phyloP scores from a whole-genome alignment of 257 asterid genomes.

The Asclepias syriaca region DNA sequence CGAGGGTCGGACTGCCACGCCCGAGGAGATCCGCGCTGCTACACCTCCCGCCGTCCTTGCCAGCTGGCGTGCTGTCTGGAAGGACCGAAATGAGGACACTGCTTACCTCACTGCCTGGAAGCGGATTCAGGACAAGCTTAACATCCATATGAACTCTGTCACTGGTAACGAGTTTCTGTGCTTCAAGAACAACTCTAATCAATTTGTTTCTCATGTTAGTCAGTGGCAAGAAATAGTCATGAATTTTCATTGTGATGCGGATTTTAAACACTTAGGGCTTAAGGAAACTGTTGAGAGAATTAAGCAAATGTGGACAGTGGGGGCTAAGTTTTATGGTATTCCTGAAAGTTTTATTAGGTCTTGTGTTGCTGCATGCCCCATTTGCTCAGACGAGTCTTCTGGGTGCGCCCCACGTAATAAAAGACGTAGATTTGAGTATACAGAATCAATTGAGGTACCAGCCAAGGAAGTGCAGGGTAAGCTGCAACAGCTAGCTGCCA shows the following conservation, averaged over 20 bases:
- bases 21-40: slow-evolving; percentile 84
- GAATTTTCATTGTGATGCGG: slow-evolving; percentile 68
- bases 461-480: slow-evolving; percentile 85
- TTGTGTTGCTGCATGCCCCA: slow-evolving; percentile 71
- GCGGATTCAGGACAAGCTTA: slow-evolving; percentile 93
- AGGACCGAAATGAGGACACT: slow-evolving; percentile 94
- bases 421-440: slow-evolving; percentile 89
- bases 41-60: slow-evolving; percentile 65
- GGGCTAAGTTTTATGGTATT: slow-evolving; percentile 91
- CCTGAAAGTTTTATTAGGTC: slow-evolving; percentile 92
- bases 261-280: slow-evolving; percentile 74
- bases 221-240: slow-evolving; percentile 98
- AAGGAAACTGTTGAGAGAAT: slow-evolving; percentile 80
- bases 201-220: slow-evolving; percentile 72
- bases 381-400: slow-evolving; percentile 73
- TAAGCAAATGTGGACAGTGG: slow-evolving; percentile 97
- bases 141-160: slow-evolving; percentile 34
- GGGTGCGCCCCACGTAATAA: slow-evolving; percentile 83
- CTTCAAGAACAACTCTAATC: slow-evolving; percentile 84
- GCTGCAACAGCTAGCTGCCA: slow-evolving; percentile 83
- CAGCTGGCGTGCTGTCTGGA: slow-evolving; percentile 98
- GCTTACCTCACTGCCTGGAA: slow-evolving; percentile 96
- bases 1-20: slow-evolving; percentile 64
- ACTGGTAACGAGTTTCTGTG: slow-evolving; percentile 58
- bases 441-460: slow-evolving; percentile 82